Conservation (phyloP, 2,329 filamentous ascomycete genomes). For the Cylindrodendrum hubeiense region DNA sequence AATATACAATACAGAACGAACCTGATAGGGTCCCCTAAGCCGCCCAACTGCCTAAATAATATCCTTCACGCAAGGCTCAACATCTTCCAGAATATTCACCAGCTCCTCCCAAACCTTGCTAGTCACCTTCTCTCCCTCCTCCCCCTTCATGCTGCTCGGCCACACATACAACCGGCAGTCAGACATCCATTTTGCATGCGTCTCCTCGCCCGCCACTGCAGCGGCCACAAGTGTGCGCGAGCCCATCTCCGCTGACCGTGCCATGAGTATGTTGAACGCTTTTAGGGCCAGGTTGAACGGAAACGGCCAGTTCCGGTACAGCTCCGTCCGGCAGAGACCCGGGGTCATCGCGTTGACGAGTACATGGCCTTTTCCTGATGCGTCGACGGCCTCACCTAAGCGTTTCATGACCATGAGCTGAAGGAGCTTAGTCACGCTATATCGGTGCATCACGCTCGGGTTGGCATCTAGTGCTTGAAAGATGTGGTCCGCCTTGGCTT, state of each 20-base stretch:
- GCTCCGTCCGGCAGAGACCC: constrained; percentile 55
- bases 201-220: constrained; percentile 51
- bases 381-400: constrained; percentile 50
- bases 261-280: constrained; percentile 41
- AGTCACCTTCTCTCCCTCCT: constrained; percentile 52
- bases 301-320: constrained; percentile 51
- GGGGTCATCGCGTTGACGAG: constrained; percentile 55
- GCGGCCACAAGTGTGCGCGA: constrained; percentile 54
- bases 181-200: constrained; percentile 57
- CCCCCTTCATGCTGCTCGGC: constrained; percentile 45
- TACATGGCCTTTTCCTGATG: constrained; percentile 48
- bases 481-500: constrained; percentile 47
- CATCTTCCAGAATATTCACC: constrained; percentile 54
- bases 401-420: constrained; percentile 46
- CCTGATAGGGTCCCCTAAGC: too few species aligned
- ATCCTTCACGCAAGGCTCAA: constrained; percentile 54
- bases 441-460: constrained; percentile 37
- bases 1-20: too few species aligned
- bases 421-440: constrained; percentile 48
- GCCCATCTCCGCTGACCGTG: constrained; percentile 54
- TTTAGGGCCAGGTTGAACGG: constrained; percentile 42
- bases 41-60: constrained; percentile 43
- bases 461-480: constrained; percentile 49
- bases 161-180: constrained; percentile 44
- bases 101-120: constrained; percentile 57